phyloP scores from a whole-genome alignment of 1,284 basidiomycete species.

The Cryptococcus sp. region DNA sequence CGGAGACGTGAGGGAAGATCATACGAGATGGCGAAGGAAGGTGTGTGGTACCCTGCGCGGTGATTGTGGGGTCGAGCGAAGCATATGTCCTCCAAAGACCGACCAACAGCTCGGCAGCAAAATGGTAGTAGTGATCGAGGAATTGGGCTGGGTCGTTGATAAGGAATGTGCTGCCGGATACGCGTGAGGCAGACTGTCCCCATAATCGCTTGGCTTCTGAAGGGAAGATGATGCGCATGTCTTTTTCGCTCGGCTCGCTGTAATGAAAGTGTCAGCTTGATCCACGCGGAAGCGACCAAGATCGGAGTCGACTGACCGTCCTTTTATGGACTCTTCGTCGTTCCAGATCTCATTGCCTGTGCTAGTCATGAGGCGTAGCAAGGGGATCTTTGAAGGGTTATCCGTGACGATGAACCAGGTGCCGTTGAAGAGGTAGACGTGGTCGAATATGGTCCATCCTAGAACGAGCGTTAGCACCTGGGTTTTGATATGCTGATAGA shows the following conservation, averaged over 20 bases:
- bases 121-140: conserved; percentile 58
- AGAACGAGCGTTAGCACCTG: conserved; percentile 27
- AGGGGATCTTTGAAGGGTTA: conserved; percentile 50
- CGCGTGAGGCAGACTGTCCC: conserved; percentile 56
- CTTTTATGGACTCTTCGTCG: conserved; percentile 52
- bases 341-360: conserved; percentile 55
- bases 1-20: conserved; percentile 70
- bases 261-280: conserved; percentile 5
- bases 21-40: conserved; percentile 72
- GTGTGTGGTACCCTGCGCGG: conserved; percentile 60
- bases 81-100: conserved; percentile 86
- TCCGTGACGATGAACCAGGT: conserved; percentile 56
- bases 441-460: conserved; percentile 77
- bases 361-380: conserved; percentile 53
- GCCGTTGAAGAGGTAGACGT: conserved; percentile 59
- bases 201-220: conserved; percentile 69
- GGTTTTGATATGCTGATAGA: neutral
- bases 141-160: conserved; percentile 83
- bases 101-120: conserved; percentile 79
- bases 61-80: conserved; percentile 70
- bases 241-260: conserved; percentile 67
- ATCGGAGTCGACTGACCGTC: conserved; percentile 35
- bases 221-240: conserved; percentile 72
- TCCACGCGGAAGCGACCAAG: neutral
- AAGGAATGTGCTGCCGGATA: conserved; percentile 55